phyloP scores from a whole-genome alignment of 495 filamentous ascomycete genomes.

The Aspergillus nidulans region DNA sequence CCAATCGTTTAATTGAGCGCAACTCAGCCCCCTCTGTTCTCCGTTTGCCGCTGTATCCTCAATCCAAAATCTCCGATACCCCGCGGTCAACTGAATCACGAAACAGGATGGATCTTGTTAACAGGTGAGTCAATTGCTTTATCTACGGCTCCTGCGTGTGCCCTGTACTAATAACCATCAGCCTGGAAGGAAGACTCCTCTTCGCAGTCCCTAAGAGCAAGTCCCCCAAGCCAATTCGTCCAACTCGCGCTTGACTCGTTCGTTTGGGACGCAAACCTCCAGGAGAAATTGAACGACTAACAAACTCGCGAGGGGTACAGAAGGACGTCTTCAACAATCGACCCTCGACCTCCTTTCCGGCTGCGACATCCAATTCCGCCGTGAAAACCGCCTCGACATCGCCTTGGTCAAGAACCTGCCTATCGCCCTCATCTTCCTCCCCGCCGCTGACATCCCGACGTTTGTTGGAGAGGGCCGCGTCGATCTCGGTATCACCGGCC shows the following conservation, averaged over 20 bases:
- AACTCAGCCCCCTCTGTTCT: not conserved
- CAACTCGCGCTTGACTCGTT: not conserved
- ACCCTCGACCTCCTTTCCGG: slow-evolving; percentile 85
- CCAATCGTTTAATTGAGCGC: not conserved
- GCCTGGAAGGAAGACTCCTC: slow-evolving; percentile 83
- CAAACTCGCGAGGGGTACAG: slow-evolving; percentile 39
- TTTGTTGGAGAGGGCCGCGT: slow-evolving; percentile 95
- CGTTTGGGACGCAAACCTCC: not conserved
- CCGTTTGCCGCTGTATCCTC: not conserved
- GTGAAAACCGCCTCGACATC: slow-evolving; percentile 91
- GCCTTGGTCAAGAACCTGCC: slow-evolving; percentile 92
- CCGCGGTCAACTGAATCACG: slow-evolving; percentile 26
- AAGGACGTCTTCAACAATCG: slow-evolving; percentile 85
- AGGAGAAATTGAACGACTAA: not conserved
- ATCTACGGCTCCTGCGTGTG: not conserved
- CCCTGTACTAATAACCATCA: slow-evolving; percentile 14
- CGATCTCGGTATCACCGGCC: slow-evolving; percentile 89
- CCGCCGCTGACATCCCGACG: slow-evolving; percentile 92
- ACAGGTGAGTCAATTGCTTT: slow-evolving; percentile 59
- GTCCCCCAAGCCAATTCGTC: slow-evolving; percentile 30
- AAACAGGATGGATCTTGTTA: slow-evolving; percentile 71
- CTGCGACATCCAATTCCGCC: slow-evolving; percentile 91
- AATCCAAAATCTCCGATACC: slow-evolving; percentile 14
- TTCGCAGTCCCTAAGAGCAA: slow-evolving; percentile 97
- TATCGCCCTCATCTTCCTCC: slow-evolving; percentile 94